A percentile compares a stretch with the other conserved stretches of the same genome.
Evolutionary conservation across 345 rosid species (phyloP).

Genomic region (Syzygium aqueum): DNA sequence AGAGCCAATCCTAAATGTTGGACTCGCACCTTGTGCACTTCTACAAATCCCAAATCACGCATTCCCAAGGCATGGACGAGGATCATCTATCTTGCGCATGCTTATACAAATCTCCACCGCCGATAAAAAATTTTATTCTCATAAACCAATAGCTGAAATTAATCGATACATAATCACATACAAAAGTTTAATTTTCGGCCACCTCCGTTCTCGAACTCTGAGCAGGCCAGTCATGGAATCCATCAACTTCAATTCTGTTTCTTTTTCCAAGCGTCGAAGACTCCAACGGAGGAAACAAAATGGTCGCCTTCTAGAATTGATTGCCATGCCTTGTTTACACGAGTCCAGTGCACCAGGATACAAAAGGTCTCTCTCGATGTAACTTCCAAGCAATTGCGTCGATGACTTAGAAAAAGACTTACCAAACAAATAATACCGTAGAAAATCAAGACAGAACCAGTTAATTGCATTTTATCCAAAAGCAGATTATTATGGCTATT

Average conservation of each 20-base stretch:
- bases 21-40: too few species aligned
- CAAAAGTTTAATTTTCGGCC: too few species aligned
- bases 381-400: not conserved
- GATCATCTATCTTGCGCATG: too few species aligned
- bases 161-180: too few species aligned
- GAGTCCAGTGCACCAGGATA: not conserved
- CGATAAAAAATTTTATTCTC: too few species aligned
- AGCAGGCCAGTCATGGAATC: not conserved
- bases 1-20: too few species aligned
- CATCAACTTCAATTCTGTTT: not conserved
- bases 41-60: too few species aligned
- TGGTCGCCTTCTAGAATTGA: not conserved
- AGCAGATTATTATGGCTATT: not conserved
- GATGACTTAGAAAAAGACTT: not conserved
- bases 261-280: not conserved
- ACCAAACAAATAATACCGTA: not conserved
- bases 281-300: not conserved
- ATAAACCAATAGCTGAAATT: too few species aligned
- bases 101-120: too few species aligned
- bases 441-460: not conserved
- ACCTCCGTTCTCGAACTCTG: too few species aligned
- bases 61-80: too few species aligned
- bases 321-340: not conserved
- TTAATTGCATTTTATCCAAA: not conserved
- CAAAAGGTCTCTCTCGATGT: not conserved